phyloP scores from a whole-genome alignment of 169 alveolate species.

The Theileria annulata region DNA sequence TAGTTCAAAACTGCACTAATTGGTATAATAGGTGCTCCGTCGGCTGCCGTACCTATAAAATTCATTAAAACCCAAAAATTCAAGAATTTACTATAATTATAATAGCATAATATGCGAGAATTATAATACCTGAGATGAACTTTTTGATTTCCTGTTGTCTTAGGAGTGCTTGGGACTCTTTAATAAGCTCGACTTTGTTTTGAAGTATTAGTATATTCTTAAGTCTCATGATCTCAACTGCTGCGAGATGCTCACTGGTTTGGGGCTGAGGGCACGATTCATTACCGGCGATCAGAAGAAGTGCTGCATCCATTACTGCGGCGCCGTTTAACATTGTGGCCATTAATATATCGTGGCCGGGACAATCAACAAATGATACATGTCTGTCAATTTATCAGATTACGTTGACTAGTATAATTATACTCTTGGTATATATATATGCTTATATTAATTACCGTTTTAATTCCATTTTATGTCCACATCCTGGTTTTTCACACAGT shows the following conservation, averaged over 20 bases:
- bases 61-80: neutral
- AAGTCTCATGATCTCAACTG: slow-evolving; percentile 98
- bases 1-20: slow-evolving; percentile 93
- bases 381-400: slow-evolving; percentile 66
- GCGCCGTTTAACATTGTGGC: slow-evolving; percentile 99
- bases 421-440: slow-evolving; percentile 11
- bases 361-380: slow-evolving; percentile 99
- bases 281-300: slow-evolving; percentile 94
- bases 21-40: slow-evolving; percentile 97
- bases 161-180: slow-evolving; percentile 92
- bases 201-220: slow-evolving; percentile 95
- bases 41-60: slow-evolving; percentile 89
- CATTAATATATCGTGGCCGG: slow-evolving; percentile 99
- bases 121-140: slow-evolving; percentile 77
- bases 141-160: slow-evolving; percentile 93
- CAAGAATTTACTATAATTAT: neutral
- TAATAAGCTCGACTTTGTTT: slow-evolving; percentile 97
- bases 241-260: slow-evolving; percentile 99
- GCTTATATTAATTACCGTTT: slow-evolving; percentile 40
- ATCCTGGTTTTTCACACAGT: slow-evolving; percentile 86
- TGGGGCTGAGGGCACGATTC: slow-evolving; percentile 97
- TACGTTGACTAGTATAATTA: slow-evolving; percentile 68
- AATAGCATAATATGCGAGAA: neutral
- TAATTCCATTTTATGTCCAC: slow-evolving; percentile 84
- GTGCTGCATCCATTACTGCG: slow-evolving; percentile 99